These are phyloP conservation scores for Penicillium sp. DNA, from an alignment of 2,329 filamentous ascomycete genomes.

Conservation along the genomic window DNA sequence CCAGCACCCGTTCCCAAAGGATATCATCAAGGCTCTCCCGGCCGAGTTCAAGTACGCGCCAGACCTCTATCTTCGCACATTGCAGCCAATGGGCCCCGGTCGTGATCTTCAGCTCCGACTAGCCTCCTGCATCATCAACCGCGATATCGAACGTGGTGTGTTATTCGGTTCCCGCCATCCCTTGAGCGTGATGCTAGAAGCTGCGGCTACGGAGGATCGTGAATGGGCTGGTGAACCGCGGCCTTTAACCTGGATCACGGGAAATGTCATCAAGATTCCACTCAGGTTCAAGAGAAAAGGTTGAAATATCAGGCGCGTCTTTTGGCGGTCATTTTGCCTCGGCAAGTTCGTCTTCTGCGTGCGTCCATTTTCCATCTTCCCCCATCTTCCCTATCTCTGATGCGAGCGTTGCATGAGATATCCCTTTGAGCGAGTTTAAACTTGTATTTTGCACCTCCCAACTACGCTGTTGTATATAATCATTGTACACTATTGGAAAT, in stretches of 20 bases:
- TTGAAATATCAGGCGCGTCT: neutral
- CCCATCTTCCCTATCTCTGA: conserved; percentile 8
- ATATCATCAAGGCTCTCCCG: conserved; percentile 21
- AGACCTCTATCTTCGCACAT: conserved; percentile 23
- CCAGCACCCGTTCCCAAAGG: conserved; percentile 4
- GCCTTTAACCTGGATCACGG: conserved; percentile 30
- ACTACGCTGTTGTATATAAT: conserved; percentile 16
- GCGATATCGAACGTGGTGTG: conserved; percentile 28
- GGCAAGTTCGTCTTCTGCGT: neutral
- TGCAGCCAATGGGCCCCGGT: conserved; percentile 17
- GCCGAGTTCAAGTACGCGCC: conserved; percentile 28
- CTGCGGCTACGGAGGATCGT: conserved; percentile 33
- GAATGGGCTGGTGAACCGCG: conserved; percentile 30
- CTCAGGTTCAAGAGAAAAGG: conserved; percentile 2
- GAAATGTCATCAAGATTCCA: conserved; percentile 36
- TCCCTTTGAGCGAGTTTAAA: conserved; percentile 10
- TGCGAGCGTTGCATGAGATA: conserved; percentile 21
- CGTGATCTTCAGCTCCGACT: conserved; percentile 28
- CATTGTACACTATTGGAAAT: conserved; percentile 13
- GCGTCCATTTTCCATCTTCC: neutral
- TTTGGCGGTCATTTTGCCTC: neutral
- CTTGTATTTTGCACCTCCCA: conserved; percentile 4
- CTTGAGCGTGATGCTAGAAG: conserved; percentile 35
- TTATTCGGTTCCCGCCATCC: conserved; percentile 22
- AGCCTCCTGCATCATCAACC: conserved; percentile 26